Evolutionary conservation across 1,139 yeast species (phyloP), one percentile per base, ranked within the genome.

Genomic region (Chernovozyma aurita): DNA sequence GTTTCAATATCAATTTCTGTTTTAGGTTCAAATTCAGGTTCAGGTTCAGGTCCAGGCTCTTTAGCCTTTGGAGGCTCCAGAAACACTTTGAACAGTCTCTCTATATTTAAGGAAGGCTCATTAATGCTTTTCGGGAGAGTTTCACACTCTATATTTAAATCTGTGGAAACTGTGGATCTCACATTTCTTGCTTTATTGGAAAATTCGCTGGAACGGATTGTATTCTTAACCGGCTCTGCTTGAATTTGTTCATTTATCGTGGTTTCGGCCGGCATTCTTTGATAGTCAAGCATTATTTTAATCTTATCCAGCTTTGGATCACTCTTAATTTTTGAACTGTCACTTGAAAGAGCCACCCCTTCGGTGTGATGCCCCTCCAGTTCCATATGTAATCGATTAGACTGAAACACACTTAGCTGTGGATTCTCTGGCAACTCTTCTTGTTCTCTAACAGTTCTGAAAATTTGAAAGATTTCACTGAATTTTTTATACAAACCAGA

Each of bases 391-490:
- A 26, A 26, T 6, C 28, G 28, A 16, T 26, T 6, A 16, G 28
- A 12, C 29, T n/a, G 15, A 18, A 26, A 26, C 41, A 29, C 36
- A 24, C 25, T 16, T 12, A 33, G 16, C 16, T 28, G 22, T 20
- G 43, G 43, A 30, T 42, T 48, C 4, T 42, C 34, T 4, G 42
- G 43, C 30, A 66, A 47, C 2, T 65, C 64, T 40, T 62, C 67
- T 30, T 55, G 59, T 18, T 43, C 41, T 42, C 72, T 53, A 14
- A 69, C 49, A 5, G 53, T 49, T 38, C 59, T 52, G 39, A 73
- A 59, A 50, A 63, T 59, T 33, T 57, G 59, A 28, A 72, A 54
- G 35, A 76, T 57, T 24, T 68, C 75, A 24, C 67, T 69, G 44
- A 76, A 66, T 42, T 70, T 61, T 25, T 52, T 53, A n/a, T 64